Base-by-base conservation (phyloP, 106 monocot genomes). In the Iris macrosiphon region DNA sequence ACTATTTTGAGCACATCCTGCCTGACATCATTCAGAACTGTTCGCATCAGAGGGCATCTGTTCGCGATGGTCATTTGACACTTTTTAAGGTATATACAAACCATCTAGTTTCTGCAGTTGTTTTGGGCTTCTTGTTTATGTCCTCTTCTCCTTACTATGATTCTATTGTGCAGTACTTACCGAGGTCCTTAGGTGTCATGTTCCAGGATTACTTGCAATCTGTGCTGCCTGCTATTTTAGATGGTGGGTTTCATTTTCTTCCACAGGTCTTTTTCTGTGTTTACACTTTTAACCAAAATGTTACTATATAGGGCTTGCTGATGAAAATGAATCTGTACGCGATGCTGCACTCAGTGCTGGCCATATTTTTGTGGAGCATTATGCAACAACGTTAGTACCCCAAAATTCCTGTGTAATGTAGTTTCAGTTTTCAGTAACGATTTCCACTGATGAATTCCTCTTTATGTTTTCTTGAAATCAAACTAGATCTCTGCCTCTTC, bases 321-420 rank as follows among this genome's bases (percentile, higher is more conserved):
- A 98, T 83, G 98, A 98, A 68, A 98, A 98, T 63, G 98, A 98
- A 78, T 90, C 90, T 56, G 98, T 98, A 5, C 90, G 98, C 52
- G 98, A 98, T 78, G 98, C 91, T 8, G 98, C 98, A 40, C 87
- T 98, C 29, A 78, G 87, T 73, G 87, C 90, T 52, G 98, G 98
- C n/a, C 96, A 98, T 75, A 80, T 98, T 42, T 90, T 98, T 80
- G 96, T 98, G 38, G 96, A 98, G 60, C 90, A 98, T 75, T 98
- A 98, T 78, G 90, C 96, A 30, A 91, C 78, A 47, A 83, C 96
- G 90, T 96, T 7, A 68, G 75, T 64, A 34, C 40, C 22, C 26
- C 23, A 14, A 44, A 13, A 4, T 46, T 53, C 29, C 59, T 38
- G 15, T 55, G 50, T 45, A 4, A 23, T n/a, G 52, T 3, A 40